Evolutionary conservation across 2,329 filamentous ascomycete genomes (phyloP).

Genomic region (Davidsoniella australis): DNA sequence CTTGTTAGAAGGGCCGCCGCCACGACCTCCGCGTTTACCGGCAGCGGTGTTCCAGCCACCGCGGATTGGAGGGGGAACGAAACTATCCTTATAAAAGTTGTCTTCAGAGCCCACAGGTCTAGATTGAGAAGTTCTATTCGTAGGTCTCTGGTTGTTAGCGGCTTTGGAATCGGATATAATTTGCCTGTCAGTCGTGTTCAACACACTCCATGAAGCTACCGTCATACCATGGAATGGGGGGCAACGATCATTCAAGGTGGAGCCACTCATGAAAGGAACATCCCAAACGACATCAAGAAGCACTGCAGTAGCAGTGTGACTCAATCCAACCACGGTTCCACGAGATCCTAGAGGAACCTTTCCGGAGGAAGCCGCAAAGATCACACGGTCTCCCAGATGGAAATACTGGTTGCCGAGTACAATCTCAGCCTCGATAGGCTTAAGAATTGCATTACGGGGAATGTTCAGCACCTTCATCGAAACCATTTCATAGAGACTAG

Average conservation of each 20-base stretch:
- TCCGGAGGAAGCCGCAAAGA: slow-evolving; percentile 82
- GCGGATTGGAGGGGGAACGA: slow-evolving; percentile 35
- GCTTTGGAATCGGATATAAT: slow-evolving; percentile 52
- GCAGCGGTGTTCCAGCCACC: slow-evolving; percentile 32
- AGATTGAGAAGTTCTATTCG: neutral
- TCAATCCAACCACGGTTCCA: slow-evolving; percentile 90
- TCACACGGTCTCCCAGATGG: slow-evolving; percentile 70
- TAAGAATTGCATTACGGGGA: slow-evolving; percentile 72
- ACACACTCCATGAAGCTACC: slow-evolving; percentile 68
- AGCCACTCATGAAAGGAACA: slow-evolving; percentile 90
- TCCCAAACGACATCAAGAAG: slow-evolving; percentile 90
- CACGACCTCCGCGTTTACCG: slow-evolving; percentile 4
- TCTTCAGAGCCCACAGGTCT: slow-evolving; percentile 38
- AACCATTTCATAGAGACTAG: neutral
- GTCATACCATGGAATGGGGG: slow-evolving; percentile 89
- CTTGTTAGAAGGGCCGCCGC: slow-evolving; percentile 16
- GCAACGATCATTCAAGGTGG: slow-evolving; percentile 75
- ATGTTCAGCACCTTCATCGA: slow-evolving; percentile 58
- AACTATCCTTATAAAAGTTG: slow-evolving; percentile 43
- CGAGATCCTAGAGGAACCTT: slow-evolving; percentile 85
- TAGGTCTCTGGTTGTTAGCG: slow-evolving; percentile 18
- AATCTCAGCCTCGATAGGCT: slow-evolving; percentile 91
- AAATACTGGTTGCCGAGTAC: slow-evolving; percentile 75
- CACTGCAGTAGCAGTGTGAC: slow-evolving; percentile 64
- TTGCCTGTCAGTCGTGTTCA: slow-evolving; percentile 75